A percentile compares a stretch with the other conserved stretches of the same genome.
These are phyloP conservation scores for Bipolaris sorokiniana DNA, from an alignment of 2,329 filamentous ascomycete genomes.

Conservation along the genomic window DNA sequence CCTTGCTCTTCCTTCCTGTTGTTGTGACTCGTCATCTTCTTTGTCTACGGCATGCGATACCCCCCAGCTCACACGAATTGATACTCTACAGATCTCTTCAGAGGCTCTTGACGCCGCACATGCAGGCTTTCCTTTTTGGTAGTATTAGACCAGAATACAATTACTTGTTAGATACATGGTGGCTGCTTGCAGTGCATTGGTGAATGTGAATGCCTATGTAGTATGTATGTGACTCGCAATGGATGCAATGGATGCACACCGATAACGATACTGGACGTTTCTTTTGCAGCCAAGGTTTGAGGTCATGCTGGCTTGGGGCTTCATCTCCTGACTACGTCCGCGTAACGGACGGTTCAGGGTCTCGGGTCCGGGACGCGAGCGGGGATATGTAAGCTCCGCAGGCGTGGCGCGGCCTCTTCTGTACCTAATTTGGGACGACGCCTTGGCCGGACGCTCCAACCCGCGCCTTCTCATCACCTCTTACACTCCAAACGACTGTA, in stretches of 20 bases:
- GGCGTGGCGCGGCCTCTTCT: conserved; percentile 31
- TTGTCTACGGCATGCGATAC: conserved; percentile 20
- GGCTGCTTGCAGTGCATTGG: no score
- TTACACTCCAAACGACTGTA: conserved; percentile 2
- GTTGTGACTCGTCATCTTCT: conserved; percentile 1
- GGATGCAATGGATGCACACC: no score
- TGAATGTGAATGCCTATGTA: not conserved
- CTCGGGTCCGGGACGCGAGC: conserved; percentile 16
- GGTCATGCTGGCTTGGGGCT: not conserved
- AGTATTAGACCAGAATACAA: conserved; percentile 20
- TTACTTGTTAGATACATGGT: not conserved
- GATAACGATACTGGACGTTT: not conserved
- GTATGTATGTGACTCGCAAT: no score
- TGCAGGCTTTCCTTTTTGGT: conserved; percentile 15
- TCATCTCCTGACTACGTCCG: not conserved
- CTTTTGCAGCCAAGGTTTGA: not conserved
- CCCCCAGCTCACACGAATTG: conserved; percentile 21
- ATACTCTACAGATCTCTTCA: conserved; percentile 10
- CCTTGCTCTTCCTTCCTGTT: not conserved
- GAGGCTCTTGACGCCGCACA: conserved; percentile 18
- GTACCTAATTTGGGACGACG: conserved; percentile 33
- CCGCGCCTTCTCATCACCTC: conserved; percentile 25
- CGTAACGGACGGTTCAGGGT: conserved; percentile 18
- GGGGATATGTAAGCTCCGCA: conserved; percentile 23
- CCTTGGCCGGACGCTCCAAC: conserved; percentile 33